phyloP scores from a whole-genome alignment of 1,284 basidiomycete species.

The Boletellus deceptivus region DNA sequence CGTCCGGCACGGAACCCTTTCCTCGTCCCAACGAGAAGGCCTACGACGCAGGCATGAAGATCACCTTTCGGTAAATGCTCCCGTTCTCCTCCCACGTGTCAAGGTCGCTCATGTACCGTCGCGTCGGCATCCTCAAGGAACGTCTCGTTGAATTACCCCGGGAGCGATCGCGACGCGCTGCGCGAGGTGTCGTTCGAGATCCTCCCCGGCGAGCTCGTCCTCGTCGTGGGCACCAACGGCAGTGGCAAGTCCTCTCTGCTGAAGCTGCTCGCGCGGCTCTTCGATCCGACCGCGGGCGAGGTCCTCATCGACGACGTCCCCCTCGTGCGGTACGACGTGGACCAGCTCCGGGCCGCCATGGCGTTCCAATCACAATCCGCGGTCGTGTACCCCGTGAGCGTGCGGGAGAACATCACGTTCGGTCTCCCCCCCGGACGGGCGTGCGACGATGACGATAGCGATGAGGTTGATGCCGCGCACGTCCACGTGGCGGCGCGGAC shows the following conservation, averaged over 20 bases:
- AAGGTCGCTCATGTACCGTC: not conserved
- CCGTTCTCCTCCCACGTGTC: too few relatives aligned
- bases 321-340: conserved; percentile 27
- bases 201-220: conserved; percentile 43
- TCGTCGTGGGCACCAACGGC: conserved; percentile 48
- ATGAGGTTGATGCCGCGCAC: conserved; percentile 4
- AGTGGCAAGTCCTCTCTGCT: conserved; percentile 50
- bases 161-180: conserved; percentile 29
- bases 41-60: conserved; percentile 34
- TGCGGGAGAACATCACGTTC: conserved; percentile 43
- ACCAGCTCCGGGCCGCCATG: conserved; percentile 34
- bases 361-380: conserved; percentile 41
- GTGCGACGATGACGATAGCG: too few relatives aligned
- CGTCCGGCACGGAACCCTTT: conserved; percentile 20
- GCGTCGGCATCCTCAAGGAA: conserved; percentile 32
- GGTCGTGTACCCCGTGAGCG: conserved; percentile 40
- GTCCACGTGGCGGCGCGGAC: conserved; percentile 36
- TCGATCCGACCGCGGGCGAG: conserved; percentile 38
- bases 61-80: conserved; percentile 36
- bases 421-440: conserved; percentile 22
- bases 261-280: conserved; percentile 43
- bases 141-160: conserved; percentile 40
- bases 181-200: conserved; percentile 40
- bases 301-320: conserved; percentile 40
- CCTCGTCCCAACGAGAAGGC: conserved; percentile 7